Evolutionary conservation across 2,329 filamentous ascomycete species (phyloP).

Genomic region (Cladosporium sp.): DNA sequence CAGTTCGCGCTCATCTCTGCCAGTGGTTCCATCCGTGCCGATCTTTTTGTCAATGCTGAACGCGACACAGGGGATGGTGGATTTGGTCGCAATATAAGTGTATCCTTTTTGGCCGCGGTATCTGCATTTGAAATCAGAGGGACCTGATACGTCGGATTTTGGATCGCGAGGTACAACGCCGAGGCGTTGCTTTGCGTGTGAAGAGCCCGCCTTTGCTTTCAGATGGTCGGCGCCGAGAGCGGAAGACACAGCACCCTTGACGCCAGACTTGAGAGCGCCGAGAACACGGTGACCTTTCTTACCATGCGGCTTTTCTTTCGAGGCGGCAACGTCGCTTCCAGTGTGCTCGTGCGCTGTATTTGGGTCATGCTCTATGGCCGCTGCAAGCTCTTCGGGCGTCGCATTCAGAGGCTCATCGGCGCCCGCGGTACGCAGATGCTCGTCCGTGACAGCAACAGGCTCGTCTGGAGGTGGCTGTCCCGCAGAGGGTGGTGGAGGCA

Average conservation of each 20-base stretch:
- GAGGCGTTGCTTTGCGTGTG: constrained; percentile 63
- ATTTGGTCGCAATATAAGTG: constrained; percentile 62
- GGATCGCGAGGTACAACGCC: constrained; percentile 58
- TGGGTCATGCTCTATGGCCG: constrained; percentile 49
- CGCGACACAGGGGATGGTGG: constrained; percentile 63
- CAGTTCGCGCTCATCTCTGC: constrained; percentile 46
- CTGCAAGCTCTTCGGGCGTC: constrained; percentile 59
- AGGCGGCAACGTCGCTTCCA: constrained; percentile 49
- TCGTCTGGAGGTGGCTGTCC: constrained; percentile 43
- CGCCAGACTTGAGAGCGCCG: constrained; percentile 62
- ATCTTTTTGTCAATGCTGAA: constrained; percentile 54
- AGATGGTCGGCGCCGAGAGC: constrained; percentile 66
- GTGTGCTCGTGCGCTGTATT: constrained; percentile 45
- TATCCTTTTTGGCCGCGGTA: constrained; percentile 67
- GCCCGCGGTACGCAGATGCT: constrained; percentile 48
- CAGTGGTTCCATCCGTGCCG: constrained; percentile 30
- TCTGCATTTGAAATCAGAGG: constrained; percentile 70
- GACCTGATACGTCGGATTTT: constrained; percentile 49
- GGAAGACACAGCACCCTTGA: constrained; percentile 68
- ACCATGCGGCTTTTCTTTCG: constrained; percentile 45
- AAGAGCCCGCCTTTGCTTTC: constrained; percentile 58
- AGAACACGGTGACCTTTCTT: constrained; percentile 51
- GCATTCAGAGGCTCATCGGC: constrained; percentile 57
- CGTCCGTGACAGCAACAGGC: constrained; percentile 46
- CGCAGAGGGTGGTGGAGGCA: constrained; percentile 56